Evolutionary conservation across 257 asterid genomes (phyloP).

Genomic region (Parsonsia alboflavescens): DNA sequence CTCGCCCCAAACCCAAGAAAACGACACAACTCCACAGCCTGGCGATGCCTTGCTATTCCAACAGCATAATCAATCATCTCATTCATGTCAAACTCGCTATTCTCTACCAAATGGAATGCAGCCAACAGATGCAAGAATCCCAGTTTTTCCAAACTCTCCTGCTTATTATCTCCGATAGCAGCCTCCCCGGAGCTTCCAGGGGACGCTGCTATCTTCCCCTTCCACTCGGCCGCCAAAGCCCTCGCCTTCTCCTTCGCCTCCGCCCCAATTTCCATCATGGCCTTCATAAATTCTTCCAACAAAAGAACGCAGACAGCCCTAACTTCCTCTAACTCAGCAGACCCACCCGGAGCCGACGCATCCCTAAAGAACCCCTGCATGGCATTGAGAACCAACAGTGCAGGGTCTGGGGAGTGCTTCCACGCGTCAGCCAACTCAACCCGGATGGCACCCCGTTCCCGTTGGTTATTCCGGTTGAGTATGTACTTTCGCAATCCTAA

Average conservation of each 20-base stretch:
- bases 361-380: slow-evolving; percentile 39
- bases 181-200: neutral
- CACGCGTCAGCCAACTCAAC: slow-evolving; percentile 52
- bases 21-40: slow-evolving; percentile 47
- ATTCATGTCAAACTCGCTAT: slow-evolving; percentile 31
- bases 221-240: slow-evolving; percentile 21
- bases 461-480: slow-evolving; percentile 43
- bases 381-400: slow-evolving; percentile 44
- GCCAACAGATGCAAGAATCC: slow-evolving; percentile 57
- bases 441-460: slow-evolving; percentile 42
- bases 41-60: slow-evolving; percentile 39
- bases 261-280: slow-evolving; percentile 33
- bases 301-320: slow-evolving; percentile 45
- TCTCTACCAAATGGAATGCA: slow-evolving; percentile 34
- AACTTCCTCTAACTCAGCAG: slow-evolving; percentile 12
- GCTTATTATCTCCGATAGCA: slow-evolving; percentile 20
- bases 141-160: slow-evolving; percentile 40
- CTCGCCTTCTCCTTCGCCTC: slow-evolving; percentile 40
- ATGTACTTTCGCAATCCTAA: slow-evolving; percentile 42
- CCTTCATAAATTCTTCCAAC: slow-evolving; percentile 53
- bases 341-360: neutral
- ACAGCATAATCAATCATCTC: slow-evolving; percentile 46
- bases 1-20: slow-evolving; percentile 34
- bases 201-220: slow-evolving; percentile 9
- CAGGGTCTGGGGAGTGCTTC: slow-evolving; percentile 52